phyloP scores from a whole-genome alignment of 2,329 filamentous ascomycete genomes.

The Xylariaceae sp. region DNA sequence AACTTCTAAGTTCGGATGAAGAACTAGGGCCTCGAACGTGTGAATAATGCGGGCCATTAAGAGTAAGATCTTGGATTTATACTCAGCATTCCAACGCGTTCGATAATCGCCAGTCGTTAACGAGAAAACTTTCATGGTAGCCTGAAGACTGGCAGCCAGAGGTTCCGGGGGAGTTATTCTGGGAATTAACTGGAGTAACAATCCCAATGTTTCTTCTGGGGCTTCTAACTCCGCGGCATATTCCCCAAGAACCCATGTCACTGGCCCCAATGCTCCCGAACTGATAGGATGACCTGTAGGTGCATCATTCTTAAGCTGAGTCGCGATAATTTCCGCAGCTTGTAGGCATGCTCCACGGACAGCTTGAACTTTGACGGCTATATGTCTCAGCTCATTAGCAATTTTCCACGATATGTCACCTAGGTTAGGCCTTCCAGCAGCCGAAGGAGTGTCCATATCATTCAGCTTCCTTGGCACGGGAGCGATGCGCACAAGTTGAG shows the following conservation, averaged over 20 bases:
- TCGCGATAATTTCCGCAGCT: constrained; percentile 73
- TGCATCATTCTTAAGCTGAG: constrained; percentile 51
- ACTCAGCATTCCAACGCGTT: constrained; percentile 65
- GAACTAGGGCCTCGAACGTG: constrained; percentile 71
- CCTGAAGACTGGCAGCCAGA: constrained; percentile 77
- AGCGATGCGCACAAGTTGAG: constrained; percentile 74
- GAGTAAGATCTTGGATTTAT: constrained; percentile 70
- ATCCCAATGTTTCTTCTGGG: constrained; percentile 68
- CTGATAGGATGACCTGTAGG: constrained; percentile 54
- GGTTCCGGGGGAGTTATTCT: constrained; percentile 57
- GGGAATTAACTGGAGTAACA: constrained; percentile 65
- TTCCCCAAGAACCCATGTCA: constrained; percentile 85
- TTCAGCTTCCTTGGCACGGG: constrained; percentile 43
- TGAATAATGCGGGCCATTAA: constrained; percentile 78
- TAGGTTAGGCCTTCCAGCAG: constrained; percentile 31
- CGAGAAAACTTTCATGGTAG: constrained; percentile 80
- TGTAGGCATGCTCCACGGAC: constrained; percentile 75
- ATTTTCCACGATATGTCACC: constrained; percentile 64
- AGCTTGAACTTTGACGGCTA: constrained; percentile 85
- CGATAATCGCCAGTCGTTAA: constrained; percentile 62
- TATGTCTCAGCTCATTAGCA: constrained; percentile 80
- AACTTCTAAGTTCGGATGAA: constrained; percentile 85
- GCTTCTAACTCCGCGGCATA: constrained; percentile 69
- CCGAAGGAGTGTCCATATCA: constrained; percentile 34
- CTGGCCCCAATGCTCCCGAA: constrained; percentile 66